Percentiles rank a stretch among this genome's conserved stretches.
Conservation (phyloP, 805 yeast genomes). For the Zygoascus flipseniorum region DNA sequence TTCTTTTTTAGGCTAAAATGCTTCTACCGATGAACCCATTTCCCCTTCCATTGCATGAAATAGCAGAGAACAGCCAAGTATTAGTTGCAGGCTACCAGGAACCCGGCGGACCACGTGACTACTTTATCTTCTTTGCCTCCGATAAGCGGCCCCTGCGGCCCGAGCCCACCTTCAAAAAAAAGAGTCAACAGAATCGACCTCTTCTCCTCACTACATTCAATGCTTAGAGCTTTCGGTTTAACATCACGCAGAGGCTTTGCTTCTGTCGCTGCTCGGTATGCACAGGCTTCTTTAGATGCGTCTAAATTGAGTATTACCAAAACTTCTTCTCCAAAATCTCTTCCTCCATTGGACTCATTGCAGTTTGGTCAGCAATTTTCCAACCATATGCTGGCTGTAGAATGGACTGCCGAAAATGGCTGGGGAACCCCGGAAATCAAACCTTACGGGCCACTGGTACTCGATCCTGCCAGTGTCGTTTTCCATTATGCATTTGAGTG, state of each 20-base stretch:
- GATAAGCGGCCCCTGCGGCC: background rate
- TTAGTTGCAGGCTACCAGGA: too few species aligned
- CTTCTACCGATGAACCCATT: too few species aligned
- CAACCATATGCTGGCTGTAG: constrained; percentile 78
- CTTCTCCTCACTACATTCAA: background rate
- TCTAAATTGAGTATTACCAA: constrained; percentile 43
- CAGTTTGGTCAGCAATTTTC: constrained; percentile 73
- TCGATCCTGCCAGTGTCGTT: constrained; percentile 87
- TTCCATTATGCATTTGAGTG: constrained; percentile 93
- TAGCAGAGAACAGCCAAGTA: too few species aligned
- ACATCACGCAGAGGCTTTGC: background rate
- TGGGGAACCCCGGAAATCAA: constrained; percentile 86
- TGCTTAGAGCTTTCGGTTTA: background rate
- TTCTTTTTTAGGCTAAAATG: too few species aligned
- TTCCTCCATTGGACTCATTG: constrained; percentile 52
- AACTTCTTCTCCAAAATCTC: constrained; percentile 42
- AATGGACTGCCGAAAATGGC: constrained; percentile 70
- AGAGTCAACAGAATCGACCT: background rate
- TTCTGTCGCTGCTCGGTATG: background rate
- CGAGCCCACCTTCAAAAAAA: background rate
- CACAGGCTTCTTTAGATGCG: constrained; percentile 35
- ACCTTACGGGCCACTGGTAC: constrained; percentile 66
- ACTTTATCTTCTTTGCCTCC: background rate
- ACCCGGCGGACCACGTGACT: too few species aligned
- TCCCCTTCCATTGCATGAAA: too few species aligned